phyloP scores from a whole-genome alignment of 1,139 yeast genomes.

The Saccharomycopsis hybrid region DNA sequence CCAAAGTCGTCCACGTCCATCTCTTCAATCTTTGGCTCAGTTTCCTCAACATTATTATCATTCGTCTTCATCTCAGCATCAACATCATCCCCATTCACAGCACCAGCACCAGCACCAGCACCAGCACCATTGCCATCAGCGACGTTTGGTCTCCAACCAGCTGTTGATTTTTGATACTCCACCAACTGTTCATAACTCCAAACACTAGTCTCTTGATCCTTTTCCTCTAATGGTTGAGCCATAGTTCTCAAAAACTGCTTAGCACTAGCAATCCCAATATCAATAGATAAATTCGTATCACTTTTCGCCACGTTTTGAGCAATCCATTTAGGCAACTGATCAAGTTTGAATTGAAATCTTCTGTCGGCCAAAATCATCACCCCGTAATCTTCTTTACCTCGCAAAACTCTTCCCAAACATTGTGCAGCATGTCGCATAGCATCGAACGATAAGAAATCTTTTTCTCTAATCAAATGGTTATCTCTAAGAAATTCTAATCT shows the following conservation, averaged over 20 bases:
- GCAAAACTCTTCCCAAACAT: slow-evolving; percentile 89
- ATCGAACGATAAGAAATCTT: slow-evolving; percentile 92
- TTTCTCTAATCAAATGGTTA: slow-evolving; percentile 85
- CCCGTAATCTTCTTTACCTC: slow-evolving; percentile 98
- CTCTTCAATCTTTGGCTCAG: slow-evolving; percentile 10
- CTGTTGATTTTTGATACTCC: slow-evolving; percentile 41
- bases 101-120: neutral
- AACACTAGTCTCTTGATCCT: slow-evolving; percentile 88
- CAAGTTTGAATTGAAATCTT: slow-evolving; percentile 78
- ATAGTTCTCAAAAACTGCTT: slow-evolving; percentile 84
- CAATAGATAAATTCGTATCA: slow-evolving; percentile 87
- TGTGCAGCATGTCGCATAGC: slow-evolving; percentile 99
- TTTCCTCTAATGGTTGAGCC: slow-evolving; percentile 90
- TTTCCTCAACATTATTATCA: neutral
- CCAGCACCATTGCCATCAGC: neutral
- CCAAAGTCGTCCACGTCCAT: slow-evolving; percentile 19
- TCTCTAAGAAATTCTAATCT: slow-evolving; percentile 89
- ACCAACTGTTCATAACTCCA: slow-evolving; percentile 77
- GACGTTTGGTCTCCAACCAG: neutral
- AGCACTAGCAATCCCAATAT: slow-evolving; percentile 95
- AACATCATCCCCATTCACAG: neutral
- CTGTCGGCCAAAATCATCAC: slow-evolving; percentile 97
- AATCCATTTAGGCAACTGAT: slow-evolving; percentile 94
- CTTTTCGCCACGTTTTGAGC: slow-evolving; percentile 89
- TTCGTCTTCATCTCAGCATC: neutral